These are phyloP conservation scores for Gardenia jasminoides DNA, from an alignment of 257 asterid genomes.

Conservation along the genomic window DNA sequence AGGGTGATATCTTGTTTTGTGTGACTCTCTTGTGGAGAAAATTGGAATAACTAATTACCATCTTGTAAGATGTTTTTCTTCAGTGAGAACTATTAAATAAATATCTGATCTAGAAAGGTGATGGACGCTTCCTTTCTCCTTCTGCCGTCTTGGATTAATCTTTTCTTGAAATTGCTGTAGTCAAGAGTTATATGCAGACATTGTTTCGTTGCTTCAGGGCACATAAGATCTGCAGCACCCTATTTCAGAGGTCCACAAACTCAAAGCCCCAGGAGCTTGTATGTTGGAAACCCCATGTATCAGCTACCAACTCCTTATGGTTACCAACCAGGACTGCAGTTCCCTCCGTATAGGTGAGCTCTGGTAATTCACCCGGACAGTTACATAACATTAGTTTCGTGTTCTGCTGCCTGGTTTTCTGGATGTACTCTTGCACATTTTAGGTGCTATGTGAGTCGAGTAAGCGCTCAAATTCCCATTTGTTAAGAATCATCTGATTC, in stretches of 20 bases:
- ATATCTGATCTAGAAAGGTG: neutral
- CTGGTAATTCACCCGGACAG: neutral
- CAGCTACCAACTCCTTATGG: slow-evolving; percentile 23
- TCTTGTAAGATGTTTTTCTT: neutral
- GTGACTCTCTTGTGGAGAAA: neutral
- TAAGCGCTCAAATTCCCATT: slow-evolving; percentile 19
- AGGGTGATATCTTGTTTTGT: neutral
- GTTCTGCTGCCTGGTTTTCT: neutral
- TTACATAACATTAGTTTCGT: neutral
- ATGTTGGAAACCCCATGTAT: slow-evolving; percentile 19
- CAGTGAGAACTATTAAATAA: neutral
- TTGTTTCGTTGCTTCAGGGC: slow-evolving; percentile 11
- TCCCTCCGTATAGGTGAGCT: slow-evolving; percentile 24
- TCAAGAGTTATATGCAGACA: neutral
- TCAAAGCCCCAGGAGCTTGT: slow-evolving; percentile 18
- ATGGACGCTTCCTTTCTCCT: neutral
- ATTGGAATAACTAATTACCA: neutral
- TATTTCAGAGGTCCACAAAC: slow-evolving; percentile 15
- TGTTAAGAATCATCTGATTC: slow-evolving; percentile 32
- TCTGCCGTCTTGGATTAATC: neutral
- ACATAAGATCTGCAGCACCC: slow-evolving; percentile 15
- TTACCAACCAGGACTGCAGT: slow-evolving; percentile 28
- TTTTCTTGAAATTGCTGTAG: neutral
- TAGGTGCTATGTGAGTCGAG: slow-evolving; percentile 14
- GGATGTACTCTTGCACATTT: neutral